phyloP scores from a whole-genome alignment of 2,329 filamentous ascomycete genomes.

The Talaromyces atroroseus region DNA sequence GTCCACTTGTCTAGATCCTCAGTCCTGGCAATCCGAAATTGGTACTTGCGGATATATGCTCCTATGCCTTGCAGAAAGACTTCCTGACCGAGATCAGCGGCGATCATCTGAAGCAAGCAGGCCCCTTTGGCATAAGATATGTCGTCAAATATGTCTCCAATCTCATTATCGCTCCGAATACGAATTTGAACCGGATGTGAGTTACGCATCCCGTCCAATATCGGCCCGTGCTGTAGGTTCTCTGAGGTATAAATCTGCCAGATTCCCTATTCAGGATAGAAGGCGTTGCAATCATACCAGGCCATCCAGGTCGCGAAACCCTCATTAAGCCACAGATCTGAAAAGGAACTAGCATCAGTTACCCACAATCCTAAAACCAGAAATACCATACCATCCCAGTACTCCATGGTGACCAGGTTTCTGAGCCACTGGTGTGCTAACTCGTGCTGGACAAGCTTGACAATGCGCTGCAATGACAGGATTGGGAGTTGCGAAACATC shows the following conservation, averaged over 20 bases:
- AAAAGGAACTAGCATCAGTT: neutral
- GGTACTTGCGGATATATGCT: constrained; percentile 82
- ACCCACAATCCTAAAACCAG: neutral
- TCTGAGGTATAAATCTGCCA: constrained; percentile 59
- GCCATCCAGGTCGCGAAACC: constrained; percentile 98
- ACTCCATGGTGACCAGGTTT: constrained; percentile 93
- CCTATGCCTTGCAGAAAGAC: constrained; percentile 86
- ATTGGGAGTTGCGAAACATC: constrained; percentile 87
- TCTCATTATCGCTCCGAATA: constrained; percentile 84
- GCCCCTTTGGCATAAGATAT: constrained; percentile 97
- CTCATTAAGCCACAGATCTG: constrained; percentile 76
- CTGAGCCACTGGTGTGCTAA: constrained; percentile 95
- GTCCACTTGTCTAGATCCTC: constrained; percentile 82
- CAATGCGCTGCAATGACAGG: constrained; percentile 84
- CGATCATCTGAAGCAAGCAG: constrained; percentile 93
- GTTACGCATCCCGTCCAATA: constrained; percentile 79
- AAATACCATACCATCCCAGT: constrained; percentile 65
- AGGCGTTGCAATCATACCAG: constrained; percentile 83
- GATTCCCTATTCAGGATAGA: constrained; percentile 61
- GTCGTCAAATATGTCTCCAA: constrained; percentile 95
- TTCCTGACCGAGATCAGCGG: constrained; percentile 78
- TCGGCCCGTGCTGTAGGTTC: constrained; percentile 85
- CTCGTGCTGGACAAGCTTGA: constrained; percentile 95
- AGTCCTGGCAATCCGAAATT: constrained; percentile 84
- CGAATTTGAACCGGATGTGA: constrained; percentile 95